Conservation (phyloP, 352 stramenopile species). For the Aphanomyces invadans region DNA sequence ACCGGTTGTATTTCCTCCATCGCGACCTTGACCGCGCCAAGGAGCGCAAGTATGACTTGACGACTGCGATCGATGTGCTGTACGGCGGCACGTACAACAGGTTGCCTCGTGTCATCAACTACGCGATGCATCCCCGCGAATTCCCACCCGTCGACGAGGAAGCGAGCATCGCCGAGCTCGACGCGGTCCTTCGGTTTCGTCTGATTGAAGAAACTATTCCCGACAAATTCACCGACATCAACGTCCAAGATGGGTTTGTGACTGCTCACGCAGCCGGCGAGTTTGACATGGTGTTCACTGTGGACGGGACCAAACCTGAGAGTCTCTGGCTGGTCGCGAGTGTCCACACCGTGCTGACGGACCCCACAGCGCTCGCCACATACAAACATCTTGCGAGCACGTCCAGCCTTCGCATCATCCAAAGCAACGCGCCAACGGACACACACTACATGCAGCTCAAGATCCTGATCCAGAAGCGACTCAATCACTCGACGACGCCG, state of each 20-base stretch:
- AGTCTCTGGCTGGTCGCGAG: slow-evolving; percentile 72
- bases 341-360: slow-evolving; percentile 48
- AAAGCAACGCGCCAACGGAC: slow-evolving; percentile 57
- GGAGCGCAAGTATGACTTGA: slow-evolving; percentile 73
- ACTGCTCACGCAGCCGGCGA: slow-evolving; percentile 65
- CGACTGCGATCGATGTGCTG: slow-evolving; percentile 70
- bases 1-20: slow-evolving; percentile 81
- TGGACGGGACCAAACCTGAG: slow-evolving; percentile 69
- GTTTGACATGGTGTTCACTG: slow-evolving; percentile 79
- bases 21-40: slow-evolving; percentile 72
- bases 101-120: slow-evolving; percentile 61
- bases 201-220: slow-evolving; percentile 76
- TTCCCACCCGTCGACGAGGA: slow-evolving; percentile 55
- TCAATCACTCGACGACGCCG: slow-evolving; percentile 75
- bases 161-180: slow-evolving; percentile 44
- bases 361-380: slow-evolving; percentile 23
- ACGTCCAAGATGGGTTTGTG: slow-evolving; percentile 68
- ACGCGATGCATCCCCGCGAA: slow-evolving; percentile 61
- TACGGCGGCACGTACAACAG: slow-evolving; percentile 68
- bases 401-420: slow-evolving; percentile 65
- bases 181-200: slow-evolving; percentile 75
- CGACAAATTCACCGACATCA: slow-evolving; percentile 67
- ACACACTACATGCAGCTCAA: slow-evolving; percentile 76
- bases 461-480: slow-evolving; percentile 74
- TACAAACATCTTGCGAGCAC: slow-evolving; percentile 52